Percentiles rank a stretch among this genome's conserved stretches.
Evolutionary conservation across 768 basidiomycete genomes (phyloP).

Genomic region (Lactifluus pinguis): DNA sequence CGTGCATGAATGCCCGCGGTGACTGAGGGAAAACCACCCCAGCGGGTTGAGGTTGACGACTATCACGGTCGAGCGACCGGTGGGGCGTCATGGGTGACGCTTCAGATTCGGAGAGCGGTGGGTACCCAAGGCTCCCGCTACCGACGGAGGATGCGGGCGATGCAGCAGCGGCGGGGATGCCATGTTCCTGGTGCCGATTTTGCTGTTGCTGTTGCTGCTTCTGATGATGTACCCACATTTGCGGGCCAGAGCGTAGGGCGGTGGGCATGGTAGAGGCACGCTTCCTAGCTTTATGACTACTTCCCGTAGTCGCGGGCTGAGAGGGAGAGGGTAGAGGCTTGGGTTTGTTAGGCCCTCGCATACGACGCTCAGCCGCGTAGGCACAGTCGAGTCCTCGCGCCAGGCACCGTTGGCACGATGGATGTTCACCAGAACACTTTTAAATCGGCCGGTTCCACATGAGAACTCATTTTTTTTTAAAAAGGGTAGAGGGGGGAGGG

Average conservation of each 20-base stretch:
- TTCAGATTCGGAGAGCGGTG: constrained; percentile 5
- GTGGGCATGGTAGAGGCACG: constrained; percentile 16
- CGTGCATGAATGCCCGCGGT: not conserved
- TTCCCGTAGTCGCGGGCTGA: not conserved
- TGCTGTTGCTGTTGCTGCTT: not conserved
- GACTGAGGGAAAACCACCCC: not conserved
- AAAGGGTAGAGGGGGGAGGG: not conserved
- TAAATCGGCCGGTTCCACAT: not conserved
- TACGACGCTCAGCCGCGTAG: constrained; percentile 58
- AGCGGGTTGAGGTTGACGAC: not conserved
- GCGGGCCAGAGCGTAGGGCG: not conserved
- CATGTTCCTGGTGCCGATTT: not conserved
- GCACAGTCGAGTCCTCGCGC: constrained; percentile 50
- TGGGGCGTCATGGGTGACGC: constrained; percentile 16
- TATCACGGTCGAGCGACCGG: not conserved
- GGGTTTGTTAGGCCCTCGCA: constrained; percentile 53
- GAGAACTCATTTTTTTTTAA: not conserved
- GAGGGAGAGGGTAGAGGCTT: constrained; percentile 24
- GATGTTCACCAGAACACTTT: constrained; percentile 66
- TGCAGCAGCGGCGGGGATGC: not conserved
- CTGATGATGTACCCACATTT: not conserved
- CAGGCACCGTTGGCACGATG: constrained; percentile 57
- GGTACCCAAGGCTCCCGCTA: constrained; percentile 4
- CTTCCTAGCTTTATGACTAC: constrained; percentile 2
- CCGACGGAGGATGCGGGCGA: constrained; percentile 7